Base-by-base conservation (phyloP, 73 alveolate species). In the Effrenium voratum region DNA sequence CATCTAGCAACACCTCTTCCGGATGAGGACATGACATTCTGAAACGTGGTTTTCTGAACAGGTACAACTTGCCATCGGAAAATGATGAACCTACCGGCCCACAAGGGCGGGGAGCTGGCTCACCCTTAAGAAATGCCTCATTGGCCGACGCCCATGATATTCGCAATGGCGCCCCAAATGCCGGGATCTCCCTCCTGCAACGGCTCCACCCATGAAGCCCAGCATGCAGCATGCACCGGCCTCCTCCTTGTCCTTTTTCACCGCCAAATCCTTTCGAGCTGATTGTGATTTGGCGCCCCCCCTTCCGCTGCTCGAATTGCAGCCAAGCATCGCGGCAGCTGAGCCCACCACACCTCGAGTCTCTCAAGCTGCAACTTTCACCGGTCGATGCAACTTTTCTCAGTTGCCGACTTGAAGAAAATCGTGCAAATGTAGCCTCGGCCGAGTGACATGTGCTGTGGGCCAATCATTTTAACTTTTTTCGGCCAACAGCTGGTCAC, bases 161-260 rank as follows among this genome's bases (percentile, higher is more conserved):
- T 30, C 26, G 95, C 95, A 43, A 87, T 45, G 77, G 66, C 32
- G 12, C 95, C 77, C 95, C 95, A 87, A 36, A 87, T 87, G 45
- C 95, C 95, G 12, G 95, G 95, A 52, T 87, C 95, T 16, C 95
- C 95, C 83, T 87, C 95, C 95, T 87, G 94, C 1, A 10, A 32
- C 60, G n/a, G n/a, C n/a, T n/a, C n/a, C n/a, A n/a, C n/a, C n/a
- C n/a, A n/a, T n/a, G n/a, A n/a, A n/a, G n/a, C n/a, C n/a, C n/a
- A n/a, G n/a, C 70, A 2, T 57, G 70, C 70, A 22, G 2, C 1
- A 24, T 1, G 70, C 70, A 1, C 70, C 13, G 34, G n/a, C 95
- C 95, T 87, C 95, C 45, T 87, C 85, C 84, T 87, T 87, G 57
- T 87, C 95, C 68, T 87, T 87, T 30, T 59, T 52, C 5, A 87